Evolutionary conservation across 2,329 filamentous ascomycete genomes (phyloP).

Genomic region (Penicillium concentricum): DNA sequence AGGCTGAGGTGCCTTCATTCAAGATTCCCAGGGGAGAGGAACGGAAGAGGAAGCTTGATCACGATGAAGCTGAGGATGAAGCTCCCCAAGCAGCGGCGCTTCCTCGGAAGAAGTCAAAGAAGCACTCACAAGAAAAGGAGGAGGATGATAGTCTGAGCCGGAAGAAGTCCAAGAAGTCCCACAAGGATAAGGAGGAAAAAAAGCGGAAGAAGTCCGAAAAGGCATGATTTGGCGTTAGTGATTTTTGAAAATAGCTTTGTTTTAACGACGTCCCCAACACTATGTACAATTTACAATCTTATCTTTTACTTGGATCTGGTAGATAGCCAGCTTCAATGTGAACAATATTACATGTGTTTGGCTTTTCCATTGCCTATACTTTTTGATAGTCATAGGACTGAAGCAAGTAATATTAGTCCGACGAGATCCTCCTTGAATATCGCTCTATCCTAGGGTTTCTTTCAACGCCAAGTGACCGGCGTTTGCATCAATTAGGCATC

Average conservation of each 20-base stretch:
- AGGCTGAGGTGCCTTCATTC: conserved; percentile 34
- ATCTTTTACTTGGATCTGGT: not conserved
- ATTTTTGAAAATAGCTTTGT: conserved; percentile 20
- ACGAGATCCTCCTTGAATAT: not conserved
- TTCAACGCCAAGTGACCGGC: not conserved
- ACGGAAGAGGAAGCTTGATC: conserved; percentile 40
- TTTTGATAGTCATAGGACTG: not conserved
- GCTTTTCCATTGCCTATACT: not conserved
- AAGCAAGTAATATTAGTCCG: not conserved
- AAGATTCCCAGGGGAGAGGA: conserved; percentile 36
- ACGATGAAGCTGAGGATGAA: conserved; percentile 32
- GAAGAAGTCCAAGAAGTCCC: conserved; percentile 33
- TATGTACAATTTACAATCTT: conserved; percentile 18
- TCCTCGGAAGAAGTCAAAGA: conserved; percentile 44
- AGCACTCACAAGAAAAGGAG: conserved; percentile 28
- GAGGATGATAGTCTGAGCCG: conserved; percentile 18
- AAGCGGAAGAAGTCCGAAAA: conserved; percentile 42
- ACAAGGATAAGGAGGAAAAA: conserved; percentile 43
- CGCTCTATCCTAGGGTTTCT: not conserved
- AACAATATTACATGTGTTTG: not conserved
- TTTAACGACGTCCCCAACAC: conserved; percentile 20
- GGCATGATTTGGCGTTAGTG: conserved; percentile 25
- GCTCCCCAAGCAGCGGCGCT: conserved; percentile 21
- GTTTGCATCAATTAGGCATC: not conserved
- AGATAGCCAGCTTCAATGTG: not conserved